Percentiles rank a stretch among this genome's conserved stretches.
These are phyloP conservation scores for Globisporangium rhizosaccharum DNA, from an alignment of 352 stramenopile genomes.

Conservation along the genomic window DNA sequence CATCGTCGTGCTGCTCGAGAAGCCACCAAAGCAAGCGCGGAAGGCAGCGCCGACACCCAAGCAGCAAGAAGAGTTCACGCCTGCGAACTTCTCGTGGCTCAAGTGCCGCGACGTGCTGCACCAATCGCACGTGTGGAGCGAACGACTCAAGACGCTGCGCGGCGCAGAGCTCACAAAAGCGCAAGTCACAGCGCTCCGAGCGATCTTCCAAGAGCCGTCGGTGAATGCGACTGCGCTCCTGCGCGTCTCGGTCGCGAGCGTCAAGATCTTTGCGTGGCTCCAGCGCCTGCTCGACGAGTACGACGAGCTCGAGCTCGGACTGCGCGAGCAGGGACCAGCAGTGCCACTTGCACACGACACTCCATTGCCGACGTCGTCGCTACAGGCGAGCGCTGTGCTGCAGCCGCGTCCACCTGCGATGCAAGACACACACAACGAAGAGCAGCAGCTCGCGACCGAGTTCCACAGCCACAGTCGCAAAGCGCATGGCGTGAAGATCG, in stretches of 20 bases:
- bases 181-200: slow-evolving; percentile 44
- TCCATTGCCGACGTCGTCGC: not conserved
- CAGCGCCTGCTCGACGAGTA: slow-evolving; percentile 55
- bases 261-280: slow-evolving; percentile 61
- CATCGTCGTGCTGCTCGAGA: slow-evolving; percentile 59
- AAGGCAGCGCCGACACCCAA: slow-evolving; percentile 35
- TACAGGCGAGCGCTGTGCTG: slow-evolving; percentile 2
- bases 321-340: slow-evolving; percentile 11
- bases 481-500: slow-evolving; percentile 29
- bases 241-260: slow-evolving; percentile 44
- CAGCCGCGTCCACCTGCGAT: slow-evolving; percentile 7
- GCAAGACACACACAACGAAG: not conserved
- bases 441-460: slow-evolving; percentile 11
- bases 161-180: slow-evolving; percentile 32
- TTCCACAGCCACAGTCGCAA: slow-evolving; percentile 12
- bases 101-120: slow-evolving; percentile 56
- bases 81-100: slow-evolving; percentile 56
- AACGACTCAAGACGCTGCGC: slow-evolving; percentile 30
- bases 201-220: slow-evolving; percentile 54
- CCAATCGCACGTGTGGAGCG: slow-evolving; percentile 37
- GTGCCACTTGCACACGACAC: not conserved
- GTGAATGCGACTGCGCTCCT: slow-evolving; percentile 50
- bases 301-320: slow-evolving; percentile 46
- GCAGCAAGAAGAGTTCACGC: slow-evolving; percentile 45
- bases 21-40: slow-evolving; percentile 29